phyloP scores from a whole-genome alignment of 83 land plant genomes.

The Picea abies region DNA sequence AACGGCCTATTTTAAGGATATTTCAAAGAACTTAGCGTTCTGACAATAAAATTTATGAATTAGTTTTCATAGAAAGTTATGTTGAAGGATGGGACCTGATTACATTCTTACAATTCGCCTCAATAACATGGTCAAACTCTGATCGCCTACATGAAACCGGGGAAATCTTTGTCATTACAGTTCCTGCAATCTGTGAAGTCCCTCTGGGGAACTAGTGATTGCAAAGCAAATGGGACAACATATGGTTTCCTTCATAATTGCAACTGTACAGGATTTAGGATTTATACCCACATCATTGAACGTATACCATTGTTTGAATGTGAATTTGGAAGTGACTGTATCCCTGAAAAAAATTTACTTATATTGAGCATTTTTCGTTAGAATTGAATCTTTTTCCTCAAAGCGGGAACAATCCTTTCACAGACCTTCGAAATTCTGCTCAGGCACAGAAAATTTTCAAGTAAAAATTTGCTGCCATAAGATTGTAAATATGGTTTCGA shows the following conservation, averaged over 20 bases:
- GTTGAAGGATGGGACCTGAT: background rate
- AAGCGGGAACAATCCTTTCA: too few relatives aligned
- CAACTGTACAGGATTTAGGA: background rate
- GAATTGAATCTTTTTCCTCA: too few relatives aligned
- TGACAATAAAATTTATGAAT: background rate
- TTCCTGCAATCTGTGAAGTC: constrained; percentile 48
- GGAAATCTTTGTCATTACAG: constrained; percentile 43
- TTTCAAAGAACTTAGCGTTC: too few relatives aligned
- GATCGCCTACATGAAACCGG: constrained; percentile 30
- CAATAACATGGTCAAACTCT: background rate
- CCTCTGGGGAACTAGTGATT: constrained; percentile 39
- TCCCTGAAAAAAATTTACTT: background rate
- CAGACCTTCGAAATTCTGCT: too few relatives aligned
- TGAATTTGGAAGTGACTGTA: too few relatives aligned
- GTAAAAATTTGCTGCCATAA: too few relatives aligned
- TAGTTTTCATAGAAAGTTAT: background rate
- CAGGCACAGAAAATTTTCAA: too few relatives aligned
- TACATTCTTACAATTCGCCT: background rate
- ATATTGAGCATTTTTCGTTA: too few relatives aligned
- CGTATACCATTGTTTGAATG: too few relatives aligned
- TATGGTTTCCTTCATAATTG: constrained; percentile 22
- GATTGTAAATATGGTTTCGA: too few relatives aligned
- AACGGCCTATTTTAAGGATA: too few relatives aligned
- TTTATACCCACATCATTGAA: too few relatives aligned
- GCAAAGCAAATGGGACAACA: constrained; percentile 42